Conservation (phyloP, 306 rosid genomes). For the Mucuna pruriens region DNA sequence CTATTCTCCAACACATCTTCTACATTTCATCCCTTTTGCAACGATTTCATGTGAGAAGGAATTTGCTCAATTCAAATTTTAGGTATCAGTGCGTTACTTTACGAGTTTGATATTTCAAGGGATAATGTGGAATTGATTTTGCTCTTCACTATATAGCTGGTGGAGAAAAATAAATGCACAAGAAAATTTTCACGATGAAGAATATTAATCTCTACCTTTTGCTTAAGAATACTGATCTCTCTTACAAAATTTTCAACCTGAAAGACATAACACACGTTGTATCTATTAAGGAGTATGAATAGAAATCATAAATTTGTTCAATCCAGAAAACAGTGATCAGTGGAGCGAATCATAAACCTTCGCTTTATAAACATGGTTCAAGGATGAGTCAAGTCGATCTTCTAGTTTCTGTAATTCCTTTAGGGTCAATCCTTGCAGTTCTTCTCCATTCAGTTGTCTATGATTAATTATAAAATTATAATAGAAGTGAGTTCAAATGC, state of each 20-base stretch:
- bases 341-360: not conserved
- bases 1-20: not conserved
- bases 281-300: not conserved
- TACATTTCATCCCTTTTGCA: not conserved
- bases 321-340: not conserved
- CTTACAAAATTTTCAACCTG: not conserved
- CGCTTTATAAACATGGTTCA: not conserved
- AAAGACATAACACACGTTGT: not conserved
- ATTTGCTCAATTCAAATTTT: not conserved
- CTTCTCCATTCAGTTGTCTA: slow-evolving; percentile 14
- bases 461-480: not conserved
- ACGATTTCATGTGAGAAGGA: not conserved
- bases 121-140: not conserved
- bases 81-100: not conserved
- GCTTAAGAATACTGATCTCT: not conserved
- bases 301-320: not conserved
- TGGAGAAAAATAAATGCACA: not conserved
- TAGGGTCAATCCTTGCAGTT: not conserved
- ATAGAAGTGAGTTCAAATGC: not conserved
- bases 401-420: not conserved
- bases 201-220: not conserved
- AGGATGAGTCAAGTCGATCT: not conserved
- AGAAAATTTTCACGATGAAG: not conserved
- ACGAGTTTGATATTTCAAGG: not conserved
- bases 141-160: not conserved